These are phyloP conservation scores for Melampsora abietis-canadensis DNA, from an alignment of 1,284 basidiomycete species.

Conservation along the genomic window DNA sequence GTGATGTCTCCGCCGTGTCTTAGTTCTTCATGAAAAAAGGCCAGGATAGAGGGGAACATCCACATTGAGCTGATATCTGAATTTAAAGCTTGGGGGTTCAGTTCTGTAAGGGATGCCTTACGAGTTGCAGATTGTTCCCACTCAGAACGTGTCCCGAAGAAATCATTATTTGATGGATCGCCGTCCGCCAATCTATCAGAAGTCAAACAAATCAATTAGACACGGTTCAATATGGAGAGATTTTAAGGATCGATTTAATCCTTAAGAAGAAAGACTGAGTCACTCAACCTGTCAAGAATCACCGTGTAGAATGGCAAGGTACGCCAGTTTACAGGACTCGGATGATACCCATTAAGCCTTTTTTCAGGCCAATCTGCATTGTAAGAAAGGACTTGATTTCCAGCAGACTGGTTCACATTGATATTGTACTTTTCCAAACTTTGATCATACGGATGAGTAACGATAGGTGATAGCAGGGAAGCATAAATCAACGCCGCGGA, in stretches of 20 bases:
- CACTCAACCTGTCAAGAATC: conserved; percentile 78
- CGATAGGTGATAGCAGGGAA: background rate
- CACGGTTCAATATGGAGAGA: background rate
- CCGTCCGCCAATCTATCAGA: conserved; percentile 58
- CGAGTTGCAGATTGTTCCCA: conserved; percentile 61
- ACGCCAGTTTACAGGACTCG: conserved; percentile 79
- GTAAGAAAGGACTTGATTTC: conserved; percentile 66
- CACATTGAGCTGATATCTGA: background rate
- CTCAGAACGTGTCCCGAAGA: conserved; percentile 72
- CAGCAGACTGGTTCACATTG: conserved; percentile 73
- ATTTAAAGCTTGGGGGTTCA: background rate
- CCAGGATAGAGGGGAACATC: background rate
- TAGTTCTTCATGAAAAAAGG: conserved; percentile 60
- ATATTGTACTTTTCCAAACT: conserved; percentile 75
- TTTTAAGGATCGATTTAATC: background rate
- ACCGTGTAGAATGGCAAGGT: conserved; percentile 76
- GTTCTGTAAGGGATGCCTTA: background rate
- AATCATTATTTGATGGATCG: conserved; percentile 83
- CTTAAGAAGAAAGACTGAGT: conserved; percentile 49
- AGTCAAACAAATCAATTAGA: background rate
- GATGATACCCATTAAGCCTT: conserved; percentile 66
- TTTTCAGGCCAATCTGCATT: conserved; percentile 58
- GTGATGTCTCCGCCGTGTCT: conserved; percentile 79
- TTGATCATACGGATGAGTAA: conserved; percentile 60
- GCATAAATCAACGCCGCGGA: no score